Evolutionary conservation across 768 basidiomycete genomes (phyloP).

Genomic region (Macrolepiota albuminosa): DNA sequence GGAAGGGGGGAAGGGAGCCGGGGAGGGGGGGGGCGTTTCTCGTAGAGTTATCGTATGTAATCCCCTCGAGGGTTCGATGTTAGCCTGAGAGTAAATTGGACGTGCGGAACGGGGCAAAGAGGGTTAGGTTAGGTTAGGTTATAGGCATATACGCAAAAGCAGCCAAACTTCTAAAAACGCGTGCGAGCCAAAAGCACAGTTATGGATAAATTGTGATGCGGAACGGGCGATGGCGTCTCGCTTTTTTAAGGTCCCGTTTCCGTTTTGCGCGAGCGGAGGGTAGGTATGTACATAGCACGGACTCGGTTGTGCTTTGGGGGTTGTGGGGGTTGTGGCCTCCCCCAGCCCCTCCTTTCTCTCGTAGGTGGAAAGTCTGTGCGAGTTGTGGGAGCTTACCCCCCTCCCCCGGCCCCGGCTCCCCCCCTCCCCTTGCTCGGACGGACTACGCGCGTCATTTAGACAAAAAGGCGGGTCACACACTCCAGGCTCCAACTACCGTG

Average conservation of each 20-base stretch:
- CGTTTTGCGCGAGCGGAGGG: background rate
- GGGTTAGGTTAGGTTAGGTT: background rate
- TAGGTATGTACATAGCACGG: too few species aligned
- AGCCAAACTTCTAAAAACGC: slow-evolving; percentile 17
- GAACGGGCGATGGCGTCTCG: background rate
- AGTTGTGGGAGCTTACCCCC: too few species aligned
- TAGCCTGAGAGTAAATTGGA: slow-evolving; percentile 23
- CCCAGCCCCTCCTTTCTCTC: too few species aligned
- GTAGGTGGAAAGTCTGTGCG: too few species aligned
- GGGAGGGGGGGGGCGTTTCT: too few species aligned
- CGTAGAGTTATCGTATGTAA: background rate
- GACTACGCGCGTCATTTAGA: background rate
- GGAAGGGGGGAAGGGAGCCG: too few species aligned
- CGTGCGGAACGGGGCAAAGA: slow-evolving; percentile 17
- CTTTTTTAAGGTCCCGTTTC: background rate
- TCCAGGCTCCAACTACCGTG: background rate
- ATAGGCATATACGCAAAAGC: background rate
- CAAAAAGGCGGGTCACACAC: background rate
- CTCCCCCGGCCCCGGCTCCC: too few species aligned
- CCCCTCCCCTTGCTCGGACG: background rate
- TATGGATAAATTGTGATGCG: slow-evolving; percentile 22
- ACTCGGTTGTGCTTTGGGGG: too few species aligned
- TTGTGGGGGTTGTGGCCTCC: too few species aligned
- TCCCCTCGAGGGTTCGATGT: slow-evolving; percentile 7
- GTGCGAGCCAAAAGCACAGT: slow-evolving; percentile 16